A percentile compares a stretch with the other conserved stretches of the same genome.
phyloP scores from a whole-genome alignment of 768 basidiomycete species.

The Hysterangium stoloniferum region DNA sequence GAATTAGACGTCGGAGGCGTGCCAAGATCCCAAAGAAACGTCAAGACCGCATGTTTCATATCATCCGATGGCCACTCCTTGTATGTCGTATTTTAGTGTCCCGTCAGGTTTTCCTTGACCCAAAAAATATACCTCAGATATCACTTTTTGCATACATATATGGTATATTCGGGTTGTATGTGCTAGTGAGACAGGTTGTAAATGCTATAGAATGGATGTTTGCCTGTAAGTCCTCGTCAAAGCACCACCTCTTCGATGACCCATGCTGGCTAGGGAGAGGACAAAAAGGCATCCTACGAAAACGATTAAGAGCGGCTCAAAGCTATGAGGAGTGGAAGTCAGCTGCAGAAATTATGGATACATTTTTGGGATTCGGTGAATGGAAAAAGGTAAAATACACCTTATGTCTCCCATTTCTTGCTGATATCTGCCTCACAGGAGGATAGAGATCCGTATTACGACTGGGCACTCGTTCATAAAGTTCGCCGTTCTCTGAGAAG shows the following conservation, averaged over 20 bases:
- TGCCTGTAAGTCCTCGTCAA: conserved; percentile 52
- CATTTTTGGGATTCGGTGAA: conserved; percentile 73
- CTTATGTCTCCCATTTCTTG: not conserved
- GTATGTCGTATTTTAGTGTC: conserved; percentile 33
- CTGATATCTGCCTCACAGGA: conserved; percentile 15
- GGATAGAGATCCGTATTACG: conserved; percentile 87
- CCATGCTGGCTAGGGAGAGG: conserved; percentile 60
- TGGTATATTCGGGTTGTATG: conserved; percentile 78
- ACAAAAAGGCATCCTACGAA: conserved; percentile 68
- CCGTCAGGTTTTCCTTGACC: not conserved
- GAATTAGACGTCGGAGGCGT: conserved; percentile 32
- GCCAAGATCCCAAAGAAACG: conserved; percentile 30
- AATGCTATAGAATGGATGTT: conserved; percentile 91
- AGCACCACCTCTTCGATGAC: not conserved
- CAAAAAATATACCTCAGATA: conserved; percentile 42
- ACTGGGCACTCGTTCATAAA: conserved; percentile 75
- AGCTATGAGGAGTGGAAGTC: conserved; percentile 90
- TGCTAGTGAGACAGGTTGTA: conserved; percentile 84
- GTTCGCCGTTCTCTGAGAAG: conserved; percentile 67
- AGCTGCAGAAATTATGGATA: conserved; percentile 70
- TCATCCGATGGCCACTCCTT: conserved; percentile 83
- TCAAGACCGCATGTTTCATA: conserved; percentile 68
- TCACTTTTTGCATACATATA: conserved; percentile 82
- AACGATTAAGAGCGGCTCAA: conserved; percentile 62
- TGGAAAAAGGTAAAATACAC: conserved; percentile 59